These are phyloP conservation scores for Neonectria ditissima DNA, from an alignment of 2,329 filamentous ascomycete genomes.

Conservation along the genomic window DNA sequence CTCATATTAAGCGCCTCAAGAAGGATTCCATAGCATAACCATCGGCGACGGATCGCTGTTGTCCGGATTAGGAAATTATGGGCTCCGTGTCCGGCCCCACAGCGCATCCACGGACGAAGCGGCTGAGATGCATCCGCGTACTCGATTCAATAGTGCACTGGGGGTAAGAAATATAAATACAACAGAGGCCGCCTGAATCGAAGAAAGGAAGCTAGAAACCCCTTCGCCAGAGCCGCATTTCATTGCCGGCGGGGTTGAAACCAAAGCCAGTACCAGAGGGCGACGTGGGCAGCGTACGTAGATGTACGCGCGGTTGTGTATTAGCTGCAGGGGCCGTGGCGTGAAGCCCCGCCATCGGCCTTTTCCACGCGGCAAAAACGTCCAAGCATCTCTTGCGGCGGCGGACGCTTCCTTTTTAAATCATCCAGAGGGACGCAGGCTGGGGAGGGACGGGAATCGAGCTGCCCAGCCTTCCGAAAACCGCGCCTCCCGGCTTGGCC, in stretches of 20 bases:
- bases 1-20: background rate
- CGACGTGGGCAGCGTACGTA: slow-evolving; percentile 20
- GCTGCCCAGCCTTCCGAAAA: background rate
- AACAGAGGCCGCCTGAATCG: background rate
- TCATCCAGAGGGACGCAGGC: no score
- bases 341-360: background rate
- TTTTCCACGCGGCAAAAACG: slow-evolving; percentile 11
- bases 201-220: background rate
- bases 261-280: background rate
- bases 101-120: background rate
- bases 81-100: background rate
- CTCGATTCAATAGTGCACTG: background rate
- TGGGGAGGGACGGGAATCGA: background rate
- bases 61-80: background rate
- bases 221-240: slow-evolving; percentile 3
- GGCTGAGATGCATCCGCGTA: background rate
- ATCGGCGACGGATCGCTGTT: background rate
- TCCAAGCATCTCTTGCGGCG: background rate
- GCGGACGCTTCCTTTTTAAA: background rate
- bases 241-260: slow-evolving; percentile 6
- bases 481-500: slow-evolving; percentile 39
- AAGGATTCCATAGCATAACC: background rate
- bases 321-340: background rate
- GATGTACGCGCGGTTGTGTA: slow-evolving; percentile 27
- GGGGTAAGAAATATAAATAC: background rate